Evolutionary conservation across 768 basidiomycete genomes (phyloP).

Genomic region (Fomitopsis serialis): DNA sequence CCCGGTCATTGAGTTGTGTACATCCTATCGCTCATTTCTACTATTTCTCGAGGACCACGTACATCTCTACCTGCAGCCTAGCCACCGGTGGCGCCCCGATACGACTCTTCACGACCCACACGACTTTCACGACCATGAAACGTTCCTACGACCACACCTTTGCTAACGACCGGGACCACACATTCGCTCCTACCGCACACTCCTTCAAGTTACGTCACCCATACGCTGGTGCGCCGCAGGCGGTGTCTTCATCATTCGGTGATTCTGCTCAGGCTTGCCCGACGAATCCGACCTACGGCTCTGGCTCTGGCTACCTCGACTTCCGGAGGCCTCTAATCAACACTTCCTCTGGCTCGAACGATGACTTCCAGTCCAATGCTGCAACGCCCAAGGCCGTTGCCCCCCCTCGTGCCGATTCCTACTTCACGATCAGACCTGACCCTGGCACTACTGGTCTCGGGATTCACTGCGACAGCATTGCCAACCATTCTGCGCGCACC

Average conservation of each 20-base stretch:
- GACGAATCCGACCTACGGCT: not conserved
- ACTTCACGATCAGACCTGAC: not conserved
- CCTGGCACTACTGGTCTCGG: conserved; percentile 1
- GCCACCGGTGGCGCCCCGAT: not conserved
- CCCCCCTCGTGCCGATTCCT: not conserved
- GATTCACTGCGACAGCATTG: not conserved
- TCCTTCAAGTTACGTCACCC: conserved; percentile 3
- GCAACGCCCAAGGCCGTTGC: not conserved
- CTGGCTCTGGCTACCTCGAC: conserved; percentile 1
- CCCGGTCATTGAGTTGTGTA: not conserved
- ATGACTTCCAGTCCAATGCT: conserved; percentile 10
- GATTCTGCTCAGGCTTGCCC: conserved; percentile 2
- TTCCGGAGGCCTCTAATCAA: conserved; percentile 8
- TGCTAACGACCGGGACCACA: conserved; percentile 9
- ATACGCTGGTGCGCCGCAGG: conserved; percentile 15
- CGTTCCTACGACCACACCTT: conserved; percentile 16
- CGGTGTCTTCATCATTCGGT: conserved; percentile 7
- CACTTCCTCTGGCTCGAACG: not conserved
- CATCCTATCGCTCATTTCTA: not conserved
- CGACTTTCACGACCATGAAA: conserved; percentile 15
- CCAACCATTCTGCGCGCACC: not conserved
- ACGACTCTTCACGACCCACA: conserved; percentile 10
- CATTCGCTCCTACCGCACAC: conserved; percentile 3
- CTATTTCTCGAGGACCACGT: not conserved
- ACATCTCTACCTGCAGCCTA: not conserved